Evolutionary conservation across 306 rosid genomes (phyloP), one percentile per base, ranked within the genome.

Genomic region (Lathyrus tuberosus): DNA sequence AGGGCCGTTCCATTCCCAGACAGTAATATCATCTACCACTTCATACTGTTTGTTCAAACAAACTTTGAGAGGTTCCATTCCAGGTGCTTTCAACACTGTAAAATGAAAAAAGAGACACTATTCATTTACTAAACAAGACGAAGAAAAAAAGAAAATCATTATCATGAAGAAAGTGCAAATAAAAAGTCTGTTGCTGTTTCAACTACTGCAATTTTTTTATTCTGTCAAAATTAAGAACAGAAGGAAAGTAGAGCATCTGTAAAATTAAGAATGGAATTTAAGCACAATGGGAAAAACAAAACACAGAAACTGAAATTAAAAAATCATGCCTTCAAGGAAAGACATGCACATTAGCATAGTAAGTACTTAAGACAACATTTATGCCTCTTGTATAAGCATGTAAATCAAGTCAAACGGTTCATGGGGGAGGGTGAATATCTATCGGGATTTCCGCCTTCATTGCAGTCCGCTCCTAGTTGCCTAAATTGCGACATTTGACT

Each of bases 1-100:
- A 73, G 96, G 77, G 41, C 97, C 98, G 76, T 83, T 79, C 98
- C 98, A 93, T 65, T 90, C 98, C 98, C 97, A 93, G 30, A 88
- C 85, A 3, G 90, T 82, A 78, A 93, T 76, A 70, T 83, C 98
- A 63, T 81, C 65, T 20, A 88, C 59, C 44, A 75, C 81, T 75
- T 54, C 75, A 73, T 5, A 72, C 2, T 85, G 86, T 62, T 76
- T 68, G 70, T 46, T 69, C 82, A 90, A 70, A 62, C 88, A 79
- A 86, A 93, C 72, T 78, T 84, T 87, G 14, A 93, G 88, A 78
- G 78, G 82, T 75, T 84, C 75, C 98, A 93, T 93, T 30, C 97
- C 94, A 35, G 97, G 97, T 61, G 98, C 97, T 81, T 83, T 87
- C 62, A 93, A 18, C 47, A 72, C 97, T 93, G 98, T 47, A 81